Evolutionary conservation across 768 basidiomycete genomes (phyloP).

Genomic region (Lactarius sp.): DNA sequence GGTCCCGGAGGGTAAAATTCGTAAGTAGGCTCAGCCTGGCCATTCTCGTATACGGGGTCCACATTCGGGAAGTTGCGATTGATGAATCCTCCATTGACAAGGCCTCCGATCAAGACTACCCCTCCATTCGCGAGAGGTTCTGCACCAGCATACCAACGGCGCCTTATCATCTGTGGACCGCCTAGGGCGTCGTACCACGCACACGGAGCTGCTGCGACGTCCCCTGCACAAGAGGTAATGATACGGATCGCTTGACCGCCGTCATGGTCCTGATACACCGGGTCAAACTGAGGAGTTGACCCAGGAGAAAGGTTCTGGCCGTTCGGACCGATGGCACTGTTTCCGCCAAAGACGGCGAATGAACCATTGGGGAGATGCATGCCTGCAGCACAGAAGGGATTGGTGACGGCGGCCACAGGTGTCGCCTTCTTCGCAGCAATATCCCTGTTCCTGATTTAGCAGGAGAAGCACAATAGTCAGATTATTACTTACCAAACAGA

Average conservation of each 20-base stretch:
- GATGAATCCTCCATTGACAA: neutral
- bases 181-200: neutral
- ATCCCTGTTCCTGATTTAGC: neutral
- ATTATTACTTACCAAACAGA: slow-evolving; percentile 3
- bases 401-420: neutral
- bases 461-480: too few relatives aligned
- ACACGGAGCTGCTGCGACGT: neutral
- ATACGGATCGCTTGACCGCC: slow-evolving; percentile 5
- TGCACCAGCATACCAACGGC: slow-evolving; percentile 1
- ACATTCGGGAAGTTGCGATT: neutral
- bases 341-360: slow-evolving; percentile 7
- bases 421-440: neutral
- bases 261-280: neutral
- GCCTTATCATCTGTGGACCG: neutral
- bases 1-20: neutral
- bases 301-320: neutral
- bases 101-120: slow-evolving; percentile 3
- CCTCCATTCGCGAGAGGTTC: slow-evolving; percentile 2
- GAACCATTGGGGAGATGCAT: slow-evolving; percentile 12
- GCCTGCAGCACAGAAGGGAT: slow-evolving; percentile 11
- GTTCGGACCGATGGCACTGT: neutral
- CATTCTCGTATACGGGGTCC: neutral
- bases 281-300: neutral
- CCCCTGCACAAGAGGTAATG: neutral
- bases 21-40: neutral